Evolutionary conservation across 2,329 filamentous ascomycete species (phyloP).

Genomic region (Fusarium nematophilum): DNA sequence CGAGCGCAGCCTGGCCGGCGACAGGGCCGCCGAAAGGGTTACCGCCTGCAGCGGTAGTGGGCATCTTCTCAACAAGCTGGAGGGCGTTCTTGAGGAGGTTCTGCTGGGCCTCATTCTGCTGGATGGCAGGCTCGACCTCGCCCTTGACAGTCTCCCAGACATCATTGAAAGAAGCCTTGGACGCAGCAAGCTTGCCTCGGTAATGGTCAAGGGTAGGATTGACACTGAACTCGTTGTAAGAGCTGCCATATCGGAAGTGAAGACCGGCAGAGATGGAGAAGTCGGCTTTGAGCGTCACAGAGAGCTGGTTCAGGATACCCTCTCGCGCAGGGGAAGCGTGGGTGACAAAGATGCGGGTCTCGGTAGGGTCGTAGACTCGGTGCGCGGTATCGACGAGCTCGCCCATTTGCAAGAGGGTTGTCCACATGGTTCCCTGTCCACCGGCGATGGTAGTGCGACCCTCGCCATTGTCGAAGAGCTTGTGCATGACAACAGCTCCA

Average conservation of each 20-base stretch:
- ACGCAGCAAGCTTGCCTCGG: slow-evolving; percentile 96
- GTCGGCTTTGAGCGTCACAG: slow-evolving; percentile 95
- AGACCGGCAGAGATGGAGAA: slow-evolving; percentile 98
- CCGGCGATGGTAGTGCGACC: slow-evolving; percentile 97
- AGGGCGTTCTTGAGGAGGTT: slow-evolving; percentile 91
- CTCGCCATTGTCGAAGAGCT: slow-evolving; percentile 98
- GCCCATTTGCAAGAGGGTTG: slow-evolving; percentile 96
- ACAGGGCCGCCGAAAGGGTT: slow-evolving; percentile 95
- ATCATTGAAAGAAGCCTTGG: slow-evolving; percentile 98
- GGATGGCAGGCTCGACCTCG: slow-evolving; percentile 94
- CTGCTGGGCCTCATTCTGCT: slow-evolving; percentile 93
- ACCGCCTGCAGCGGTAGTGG: slow-evolving; percentile 90
- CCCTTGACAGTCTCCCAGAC: slow-evolving; percentile 99
- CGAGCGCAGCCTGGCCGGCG: slow-evolving; percentile 76
- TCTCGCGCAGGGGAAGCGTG: slow-evolving; percentile 97
- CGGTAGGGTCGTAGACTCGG: slow-evolving; percentile 96
- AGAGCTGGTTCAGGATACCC: slow-evolving; percentile 96
- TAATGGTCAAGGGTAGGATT: slow-evolving; percentile 99
- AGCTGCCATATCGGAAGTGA: slow-evolving; percentile 98
- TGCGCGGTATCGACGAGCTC: slow-evolving; percentile 98
- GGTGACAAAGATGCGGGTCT: slow-evolving; percentile 96
- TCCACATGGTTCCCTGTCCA: slow-evolving; percentile 99
- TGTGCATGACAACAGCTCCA: slow-evolving; percentile 99
- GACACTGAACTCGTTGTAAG: slow-evolving; percentile 99
- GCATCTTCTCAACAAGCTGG: slow-evolving; percentile 98